Percentiles rank a stretch among this genome's conserved stretches.
Conservation (phyloP, 2,329 filamentous ascomycete genomes). For the Dothideomycetes sp. region DNA sequence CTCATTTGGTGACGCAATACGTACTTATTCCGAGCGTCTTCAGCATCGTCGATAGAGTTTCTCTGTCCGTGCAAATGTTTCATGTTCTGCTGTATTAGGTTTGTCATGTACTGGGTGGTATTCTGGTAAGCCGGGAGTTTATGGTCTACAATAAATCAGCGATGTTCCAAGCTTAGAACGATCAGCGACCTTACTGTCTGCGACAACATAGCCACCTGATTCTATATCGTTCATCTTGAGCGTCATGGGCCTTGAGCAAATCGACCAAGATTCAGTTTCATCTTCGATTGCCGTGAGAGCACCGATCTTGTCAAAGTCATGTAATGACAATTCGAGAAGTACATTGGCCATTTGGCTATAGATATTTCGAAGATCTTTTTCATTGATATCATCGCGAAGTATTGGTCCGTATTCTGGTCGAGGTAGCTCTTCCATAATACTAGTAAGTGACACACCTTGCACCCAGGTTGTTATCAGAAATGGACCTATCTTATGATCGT, state of each 20-base stretch:
- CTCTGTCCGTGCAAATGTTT: constrained; percentile 15
- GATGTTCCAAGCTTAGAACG: no score
- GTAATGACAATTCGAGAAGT: neutral
- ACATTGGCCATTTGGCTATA: neutral
- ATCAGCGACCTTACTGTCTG: constrained; percentile 2
- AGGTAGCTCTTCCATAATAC: neutral
- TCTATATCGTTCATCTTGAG: constrained; percentile 10
- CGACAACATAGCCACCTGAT: constrained; percentile 3
- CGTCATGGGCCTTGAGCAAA: constrained; percentile 6
- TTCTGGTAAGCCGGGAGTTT: neutral
- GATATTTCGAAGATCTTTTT: neutral
- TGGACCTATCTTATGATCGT: neutral
- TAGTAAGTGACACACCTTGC: neutral
- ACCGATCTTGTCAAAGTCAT: neutral
- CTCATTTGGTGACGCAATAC: constrained; percentile 13
- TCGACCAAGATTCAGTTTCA: neutral
- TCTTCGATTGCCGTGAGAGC: neutral
- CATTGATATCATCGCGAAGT: neutral
- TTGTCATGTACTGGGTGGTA: constrained; percentile 13
- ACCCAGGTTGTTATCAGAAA: neutral
- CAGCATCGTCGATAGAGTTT: constrained; percentile 14
- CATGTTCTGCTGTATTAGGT: constrained; percentile 13
- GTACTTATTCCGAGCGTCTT: constrained; percentile 17
- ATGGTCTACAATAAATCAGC: no score
- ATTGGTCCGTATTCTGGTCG: neutral